A percentile compares a stretch with the other conserved stretches of the same genome.
phyloP scores from a whole-genome alignment of 768 basidiomycete genomes.

The Epithele typhae region DNA sequence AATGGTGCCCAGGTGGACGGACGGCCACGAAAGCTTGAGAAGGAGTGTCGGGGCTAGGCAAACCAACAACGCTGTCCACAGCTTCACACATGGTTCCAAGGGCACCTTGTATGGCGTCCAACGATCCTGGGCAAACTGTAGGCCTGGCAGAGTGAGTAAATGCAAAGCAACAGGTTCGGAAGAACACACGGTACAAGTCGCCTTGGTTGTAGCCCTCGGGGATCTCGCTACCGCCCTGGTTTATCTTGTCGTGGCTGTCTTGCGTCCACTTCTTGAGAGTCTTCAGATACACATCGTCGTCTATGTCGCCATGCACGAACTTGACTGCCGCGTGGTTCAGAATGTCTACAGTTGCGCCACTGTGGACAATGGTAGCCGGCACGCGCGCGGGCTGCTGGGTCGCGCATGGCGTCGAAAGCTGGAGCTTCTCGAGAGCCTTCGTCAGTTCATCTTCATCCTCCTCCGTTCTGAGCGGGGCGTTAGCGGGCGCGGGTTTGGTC shows the following conservation, averaged over 20 bases:
- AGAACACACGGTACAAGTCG: conserved; percentile 75
- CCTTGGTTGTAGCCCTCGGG: conserved; percentile 67
- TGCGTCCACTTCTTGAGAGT: conserved; percentile 56
- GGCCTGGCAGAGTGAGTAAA: too few relatives aligned
- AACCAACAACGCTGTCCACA: conserved; percentile 58
- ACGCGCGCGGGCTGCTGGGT: conserved; percentile 8
- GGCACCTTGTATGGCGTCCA: conserved; percentile 77
- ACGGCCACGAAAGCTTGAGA: conserved; percentile 73
- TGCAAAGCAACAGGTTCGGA: too few relatives aligned
- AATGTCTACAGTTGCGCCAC: conserved; percentile 50
- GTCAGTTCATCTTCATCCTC: conserved; percentile 36
- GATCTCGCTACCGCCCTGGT: conserved; percentile 65
- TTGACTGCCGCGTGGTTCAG: conserved; percentile 62
- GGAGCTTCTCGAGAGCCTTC: conserved; percentile 35
- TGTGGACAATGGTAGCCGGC: conserved; percentile 47
- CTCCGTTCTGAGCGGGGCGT: conserved; percentile 4
- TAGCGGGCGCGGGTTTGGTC: background rate
- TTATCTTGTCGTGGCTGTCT: conserved; percentile 60
- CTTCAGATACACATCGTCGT: conserved; percentile 62
- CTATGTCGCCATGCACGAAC: conserved; percentile 69
- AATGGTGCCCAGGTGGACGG: conserved; percentile 92
- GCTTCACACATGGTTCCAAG: conserved; percentile 85
- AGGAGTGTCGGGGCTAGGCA: too few relatives aligned
- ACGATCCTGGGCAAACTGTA: conserved; percentile 72
- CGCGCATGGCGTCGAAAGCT: conserved; percentile 9